Percentiles rank a stretch among this genome's conserved stretches.
Conservation (phyloP, 169 alveolate genomes). For the Nephromyces sp. region DNA sequence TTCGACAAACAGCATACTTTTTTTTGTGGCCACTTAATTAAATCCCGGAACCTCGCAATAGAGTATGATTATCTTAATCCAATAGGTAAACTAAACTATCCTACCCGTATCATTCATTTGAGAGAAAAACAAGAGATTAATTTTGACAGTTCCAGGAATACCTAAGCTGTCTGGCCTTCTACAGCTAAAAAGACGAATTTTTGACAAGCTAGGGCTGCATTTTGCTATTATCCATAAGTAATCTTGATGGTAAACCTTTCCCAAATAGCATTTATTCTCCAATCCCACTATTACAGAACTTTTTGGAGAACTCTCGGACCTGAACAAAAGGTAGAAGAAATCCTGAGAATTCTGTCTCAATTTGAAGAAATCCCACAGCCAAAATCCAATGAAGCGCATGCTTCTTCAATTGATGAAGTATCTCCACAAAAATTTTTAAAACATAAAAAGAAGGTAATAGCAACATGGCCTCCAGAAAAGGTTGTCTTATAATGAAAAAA, state of each 20-base stretch:
- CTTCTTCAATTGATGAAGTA: not conserved
- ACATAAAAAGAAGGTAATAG: slow-evolving; percentile 55
- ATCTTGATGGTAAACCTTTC: too few species aligned
- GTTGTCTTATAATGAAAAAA: slow-evolving; percentile 53
- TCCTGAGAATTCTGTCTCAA: slow-evolving; percentile 15
- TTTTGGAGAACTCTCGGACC: slow-evolving; percentile 54
- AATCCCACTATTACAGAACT: too few species aligned
- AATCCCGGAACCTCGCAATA: slow-evolving; percentile 56
- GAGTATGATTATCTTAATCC: slow-evolving; percentile 66
- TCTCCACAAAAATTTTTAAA: slow-evolving; percentile 21
- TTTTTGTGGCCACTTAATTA: slow-evolving; percentile 61
- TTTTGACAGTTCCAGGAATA: slow-evolving; percentile 11
- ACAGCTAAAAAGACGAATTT: slow-evolving; percentile 53
- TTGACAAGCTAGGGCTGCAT: slow-evolving; percentile 58
- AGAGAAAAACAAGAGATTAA: not conserved
- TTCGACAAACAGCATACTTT: slow-evolving; percentile 72
- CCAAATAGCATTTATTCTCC: too few species aligned
- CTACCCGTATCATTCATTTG: not conserved
- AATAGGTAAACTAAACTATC: slow-evolving; percentile 7
- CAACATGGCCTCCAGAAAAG: slow-evolving; percentile 70
- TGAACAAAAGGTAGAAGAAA: slow-evolving; percentile 61
- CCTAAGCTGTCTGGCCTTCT: slow-evolving; percentile 60
- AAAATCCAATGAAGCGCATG: not conserved
- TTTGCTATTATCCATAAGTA: slow-evolving; percentile 58
- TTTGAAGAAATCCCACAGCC: not conserved